Evolutionary conservation across 306 rosid species (phyloP).

Genomic region (Gillenia trifoliata): DNA sequence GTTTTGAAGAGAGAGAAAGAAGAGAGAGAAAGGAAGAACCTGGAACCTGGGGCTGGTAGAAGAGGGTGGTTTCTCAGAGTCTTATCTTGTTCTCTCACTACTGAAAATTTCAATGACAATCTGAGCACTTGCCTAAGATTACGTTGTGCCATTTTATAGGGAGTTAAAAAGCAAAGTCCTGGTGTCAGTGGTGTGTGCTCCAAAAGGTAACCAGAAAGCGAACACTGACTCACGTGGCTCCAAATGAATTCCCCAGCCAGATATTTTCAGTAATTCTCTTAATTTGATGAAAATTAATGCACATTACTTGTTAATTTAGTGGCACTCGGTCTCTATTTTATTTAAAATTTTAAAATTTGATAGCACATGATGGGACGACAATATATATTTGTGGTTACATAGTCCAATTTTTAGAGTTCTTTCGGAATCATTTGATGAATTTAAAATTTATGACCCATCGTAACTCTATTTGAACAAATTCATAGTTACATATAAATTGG

Average conservation of each 20-base stretch:
- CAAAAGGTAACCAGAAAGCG: slow-evolving; percentile 2
- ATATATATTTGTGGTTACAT: no score
- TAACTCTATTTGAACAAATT: no score
- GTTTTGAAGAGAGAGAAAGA: slow-evolving; percentile 2
- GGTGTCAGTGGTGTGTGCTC: not conserved
- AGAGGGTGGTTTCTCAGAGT: not conserved
- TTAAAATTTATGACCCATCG: no score
- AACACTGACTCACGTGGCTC: slow-evolving; percentile 16
- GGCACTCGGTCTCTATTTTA: no score
- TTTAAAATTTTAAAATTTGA: no score
- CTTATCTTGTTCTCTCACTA: slow-evolving; percentile 21
- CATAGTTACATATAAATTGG: no score
- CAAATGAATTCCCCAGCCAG: not conserved
- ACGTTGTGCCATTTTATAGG: slow-evolving; percentile 15
- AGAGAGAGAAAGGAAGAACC: slow-evolving; percentile 18
- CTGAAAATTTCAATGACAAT: not conserved
- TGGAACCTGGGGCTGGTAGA: slow-evolving; percentile 12
- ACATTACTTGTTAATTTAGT: no score
- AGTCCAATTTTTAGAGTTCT: no score
- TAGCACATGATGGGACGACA: no score
- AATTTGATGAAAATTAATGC: not conserved
- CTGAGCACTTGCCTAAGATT: not conserved
- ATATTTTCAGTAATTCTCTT: not conserved
- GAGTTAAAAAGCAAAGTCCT: not conserved
- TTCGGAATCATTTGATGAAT: no score